These are phyloP conservation scores for Gastrodia elata DNA, from an alignment of 106 monocot genomes.

Conservation along the genomic window DNA sequence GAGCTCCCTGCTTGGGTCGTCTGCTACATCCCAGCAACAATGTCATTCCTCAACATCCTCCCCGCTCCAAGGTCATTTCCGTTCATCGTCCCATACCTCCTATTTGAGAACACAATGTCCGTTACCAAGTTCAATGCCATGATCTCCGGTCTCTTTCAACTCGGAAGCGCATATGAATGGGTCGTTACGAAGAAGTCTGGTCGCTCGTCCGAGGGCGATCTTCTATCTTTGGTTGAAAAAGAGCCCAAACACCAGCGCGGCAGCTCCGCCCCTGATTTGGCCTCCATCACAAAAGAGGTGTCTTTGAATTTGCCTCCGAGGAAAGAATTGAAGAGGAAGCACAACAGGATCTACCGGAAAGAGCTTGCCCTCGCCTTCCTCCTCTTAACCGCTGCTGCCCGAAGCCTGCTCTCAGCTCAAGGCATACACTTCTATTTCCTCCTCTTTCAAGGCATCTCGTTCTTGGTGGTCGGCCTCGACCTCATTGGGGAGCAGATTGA, in stretches of 20 bases:
- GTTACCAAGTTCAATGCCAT: constrained; percentile 98
- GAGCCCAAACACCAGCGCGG: constrained; percentile 25
- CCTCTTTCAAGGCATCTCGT: constrained; percentile 84
- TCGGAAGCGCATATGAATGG: constrained; percentile 88
- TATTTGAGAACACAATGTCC: constrained; percentile 98
- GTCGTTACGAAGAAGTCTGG: constrained; percentile 96
- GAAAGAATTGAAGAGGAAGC: constrained; percentile 51
- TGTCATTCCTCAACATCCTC: constrained; percentile 92
- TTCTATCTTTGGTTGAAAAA: constrained; percentile 42
- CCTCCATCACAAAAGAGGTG: constrained; percentile 29
- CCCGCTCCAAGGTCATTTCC: constrained; percentile 82
- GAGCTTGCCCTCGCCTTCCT: constrained; percentile 80
- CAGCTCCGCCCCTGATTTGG: constrained; percentile 41
- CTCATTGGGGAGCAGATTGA: constrained; percentile 91
- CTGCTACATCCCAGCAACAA: constrained; percentile 85
- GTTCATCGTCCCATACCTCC: constrained; percentile 90
- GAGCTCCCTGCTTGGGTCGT: constrained; percentile 90
- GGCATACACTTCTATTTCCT: constrained; percentile 98
- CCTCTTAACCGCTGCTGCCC: constrained; percentile 63
- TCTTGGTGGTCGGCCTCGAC: constrained; percentile 89
- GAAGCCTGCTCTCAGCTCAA: constrained; percentile 86
- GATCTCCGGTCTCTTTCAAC: constrained; percentile 89
- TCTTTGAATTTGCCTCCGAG: constrained; percentile 14
- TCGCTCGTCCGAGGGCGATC: constrained; percentile 85
- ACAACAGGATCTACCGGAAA: constrained; percentile 84